phyloP scores from a whole-genome alignment of 1,284 basidiomycete species.

The Meripilus lineatus region DNA sequence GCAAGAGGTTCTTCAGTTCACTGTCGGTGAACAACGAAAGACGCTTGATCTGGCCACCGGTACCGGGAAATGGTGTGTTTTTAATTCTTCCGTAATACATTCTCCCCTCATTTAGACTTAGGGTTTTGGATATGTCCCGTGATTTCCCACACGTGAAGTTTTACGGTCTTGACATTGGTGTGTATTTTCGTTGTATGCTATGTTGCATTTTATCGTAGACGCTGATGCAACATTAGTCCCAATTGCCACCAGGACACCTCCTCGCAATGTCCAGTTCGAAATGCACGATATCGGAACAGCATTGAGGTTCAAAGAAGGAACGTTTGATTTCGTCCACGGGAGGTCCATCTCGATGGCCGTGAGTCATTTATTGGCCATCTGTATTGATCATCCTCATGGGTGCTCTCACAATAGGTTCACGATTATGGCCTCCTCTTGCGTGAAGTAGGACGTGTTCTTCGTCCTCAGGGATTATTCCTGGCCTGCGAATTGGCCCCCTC shows the following conservation, averaged over 20 bases:
- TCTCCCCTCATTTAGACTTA: constrained; percentile 23
- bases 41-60: constrained; percentile 70
- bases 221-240: constrained; percentile 42
- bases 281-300: constrained; percentile 52
- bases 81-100: constrained; percentile 10
- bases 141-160: constrained; percentile 60
- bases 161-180: constrained; percentile 69
- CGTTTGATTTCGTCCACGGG: constrained; percentile 62
- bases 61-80: constrained; percentile 59
- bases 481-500: constrained; percentile 63
- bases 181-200: background rate
- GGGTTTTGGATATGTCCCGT: constrained; percentile 68
- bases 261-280: constrained; percentile 56
- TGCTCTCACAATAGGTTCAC: too few relatives aligned
- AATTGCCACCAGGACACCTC: constrained; percentile 57
- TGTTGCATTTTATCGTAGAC: constrained; percentile 8
- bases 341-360: constrained; percentile 55
- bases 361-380: constrained; percentile 23
- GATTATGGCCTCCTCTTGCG: constrained; percentile 43
- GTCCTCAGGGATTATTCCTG: constrained; percentile 59
- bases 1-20: constrained; percentile 38
- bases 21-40: constrained; percentile 34
- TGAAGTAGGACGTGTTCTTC: constrained; percentile 57
- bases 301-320: constrained; percentile 42
- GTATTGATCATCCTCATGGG: background rate